phyloP scores from a whole-genome alignment of 805 yeast genomes.

The Barnettozyma sucrosica region DNA sequence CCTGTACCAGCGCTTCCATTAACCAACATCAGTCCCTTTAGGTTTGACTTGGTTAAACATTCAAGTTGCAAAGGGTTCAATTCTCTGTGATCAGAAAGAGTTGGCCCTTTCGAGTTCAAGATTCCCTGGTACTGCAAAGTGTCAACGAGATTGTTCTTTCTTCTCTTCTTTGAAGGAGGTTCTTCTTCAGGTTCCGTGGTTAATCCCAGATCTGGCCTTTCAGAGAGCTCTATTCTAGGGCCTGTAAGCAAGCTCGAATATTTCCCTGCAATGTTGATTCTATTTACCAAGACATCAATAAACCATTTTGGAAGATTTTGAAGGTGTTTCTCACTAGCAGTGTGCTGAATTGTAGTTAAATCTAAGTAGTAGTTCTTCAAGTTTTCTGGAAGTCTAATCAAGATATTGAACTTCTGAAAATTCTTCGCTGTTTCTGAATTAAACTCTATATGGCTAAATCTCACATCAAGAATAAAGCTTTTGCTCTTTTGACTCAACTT shows the following conservation, averaged over 20 bases:
- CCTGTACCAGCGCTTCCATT: conserved; percentile 56
- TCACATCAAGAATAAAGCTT: background rate
- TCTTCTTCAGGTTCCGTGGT: background rate
- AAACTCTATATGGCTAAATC: background rate
- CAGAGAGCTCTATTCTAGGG: background rate
- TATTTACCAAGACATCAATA: conserved; percentile 28
- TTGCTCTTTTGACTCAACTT: background rate
- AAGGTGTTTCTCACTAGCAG: conserved; percentile 4
- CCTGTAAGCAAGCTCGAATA: background rate
- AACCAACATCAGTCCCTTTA: conserved; percentile 38
- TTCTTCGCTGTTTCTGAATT: background rate
- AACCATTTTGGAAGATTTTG: conserved; percentile 32
- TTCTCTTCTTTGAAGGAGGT: conserved; percentile 10
- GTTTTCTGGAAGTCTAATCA: conserved; percentile 21
- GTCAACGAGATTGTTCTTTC: background rate
- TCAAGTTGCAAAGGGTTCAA: background rate
- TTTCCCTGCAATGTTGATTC: background rate
- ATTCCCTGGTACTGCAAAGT: background rate
- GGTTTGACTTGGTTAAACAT: conserved; percentile 13
- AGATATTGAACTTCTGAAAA: conserved; percentile 19
- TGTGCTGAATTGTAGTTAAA: conserved; percentile 3
- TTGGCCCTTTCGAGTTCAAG: background rate
- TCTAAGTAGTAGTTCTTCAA: background rate
- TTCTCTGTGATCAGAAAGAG: background rate
- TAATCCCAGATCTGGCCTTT: background rate